phyloP scores from a whole-genome alignment of 1,284 basidiomycete species.

The Apiotrichum siamense region DNA sequence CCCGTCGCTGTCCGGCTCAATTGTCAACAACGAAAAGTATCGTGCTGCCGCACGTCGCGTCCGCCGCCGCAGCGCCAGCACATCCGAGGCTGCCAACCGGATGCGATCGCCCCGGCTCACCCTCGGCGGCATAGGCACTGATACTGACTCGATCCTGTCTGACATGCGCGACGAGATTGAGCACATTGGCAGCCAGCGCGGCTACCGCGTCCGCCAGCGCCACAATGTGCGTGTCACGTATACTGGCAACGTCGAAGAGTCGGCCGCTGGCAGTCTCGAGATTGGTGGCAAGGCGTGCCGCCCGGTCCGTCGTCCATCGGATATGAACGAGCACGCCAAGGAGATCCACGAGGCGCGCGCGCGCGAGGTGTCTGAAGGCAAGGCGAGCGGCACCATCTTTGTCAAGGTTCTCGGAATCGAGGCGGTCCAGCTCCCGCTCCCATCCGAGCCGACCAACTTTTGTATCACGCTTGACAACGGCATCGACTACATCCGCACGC shows the following conservation, averaged over 20 bases:
- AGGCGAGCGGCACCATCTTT: slow-evolving; percentile 85
- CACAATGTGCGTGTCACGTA: slow-evolving; percentile 72
- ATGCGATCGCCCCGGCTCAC: slow-evolving; percentile 31
- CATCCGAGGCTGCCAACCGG: slow-evolving; percentile 29
- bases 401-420: slow-evolving; percentile 82
- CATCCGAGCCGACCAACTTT: slow-evolving; percentile 64
- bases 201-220: slow-evolving; percentile 60
- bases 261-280: slow-evolving; percentile 68
- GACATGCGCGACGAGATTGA: slow-evolving; percentile 41
- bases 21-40: slow-evolving; percentile 3
- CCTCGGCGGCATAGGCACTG: slow-evolving; percentile 34
- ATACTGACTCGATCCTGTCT: slow-evolving; percentile 36
- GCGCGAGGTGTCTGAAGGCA: slow-evolving; percentile 63
- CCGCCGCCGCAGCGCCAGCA: slow-evolving; percentile 39
- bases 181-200: slow-evolving; percentile 45
- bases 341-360: slow-evolving; percentile 74
- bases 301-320: slow-evolving; percentile 76
- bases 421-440: slow-evolving; percentile 66
- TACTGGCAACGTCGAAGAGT: slow-evolving; percentile 58
- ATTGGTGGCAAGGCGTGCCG: slow-evolving; percentile 81
- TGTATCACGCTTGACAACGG: slow-evolving; percentile 94
- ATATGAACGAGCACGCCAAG: slow-evolving; percentile 91
- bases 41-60: slow-evolving; percentile 18
- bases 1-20: slow-evolving; percentile 7
- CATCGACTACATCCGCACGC: slow-evolving; percentile 92